phyloP scores from a whole-genome alignment of 345 rosid genomes.

The Noccaea caerulescens region DNA sequence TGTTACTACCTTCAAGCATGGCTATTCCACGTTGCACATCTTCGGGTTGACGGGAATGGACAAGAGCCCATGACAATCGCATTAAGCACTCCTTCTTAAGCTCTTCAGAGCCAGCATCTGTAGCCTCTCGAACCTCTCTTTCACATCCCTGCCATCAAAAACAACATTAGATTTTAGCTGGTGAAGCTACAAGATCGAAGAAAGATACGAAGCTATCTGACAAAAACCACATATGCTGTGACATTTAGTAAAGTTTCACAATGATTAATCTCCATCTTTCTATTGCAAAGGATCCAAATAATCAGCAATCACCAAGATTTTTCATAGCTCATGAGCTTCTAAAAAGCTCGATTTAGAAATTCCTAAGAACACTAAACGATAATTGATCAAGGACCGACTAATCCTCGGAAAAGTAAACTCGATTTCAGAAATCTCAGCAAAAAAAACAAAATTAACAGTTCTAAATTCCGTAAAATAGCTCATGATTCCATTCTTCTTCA shows the following conservation, averaged over 20 bases:
- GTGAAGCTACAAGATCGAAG: background rate
- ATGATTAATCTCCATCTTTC: background rate
- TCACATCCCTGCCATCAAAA: conserved; percentile 69
- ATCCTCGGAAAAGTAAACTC: background rate
- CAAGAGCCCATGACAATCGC: conserved; percentile 90
- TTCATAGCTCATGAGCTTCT: background rate
- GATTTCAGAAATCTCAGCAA: conserved; percentile 17
- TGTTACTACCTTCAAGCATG: conserved; percentile 69
- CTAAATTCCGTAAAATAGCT: background rate
- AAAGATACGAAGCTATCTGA: background rate
- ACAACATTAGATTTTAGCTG: background rate
- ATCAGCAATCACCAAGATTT: background rate
- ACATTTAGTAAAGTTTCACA: conserved; percentile 7
- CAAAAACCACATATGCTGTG: background rate
- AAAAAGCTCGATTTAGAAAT: conserved; percentile 3
- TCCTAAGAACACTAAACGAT: background rate
- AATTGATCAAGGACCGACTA: background rate
- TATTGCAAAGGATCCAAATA: background rate
- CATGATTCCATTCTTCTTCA: background rate
- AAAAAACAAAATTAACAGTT: background rate
- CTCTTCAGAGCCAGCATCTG: conserved; percentile 55
- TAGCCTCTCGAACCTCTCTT: conserved; percentile 72
- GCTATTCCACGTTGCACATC: conserved; percentile 85
- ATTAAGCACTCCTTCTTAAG: conserved; percentile 65
- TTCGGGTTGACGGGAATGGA: conserved; percentile 72